Evolutionary conservation across 169 alveolate species (phyloP).

Genomic region (Sarcocystis neurona): DNA sequence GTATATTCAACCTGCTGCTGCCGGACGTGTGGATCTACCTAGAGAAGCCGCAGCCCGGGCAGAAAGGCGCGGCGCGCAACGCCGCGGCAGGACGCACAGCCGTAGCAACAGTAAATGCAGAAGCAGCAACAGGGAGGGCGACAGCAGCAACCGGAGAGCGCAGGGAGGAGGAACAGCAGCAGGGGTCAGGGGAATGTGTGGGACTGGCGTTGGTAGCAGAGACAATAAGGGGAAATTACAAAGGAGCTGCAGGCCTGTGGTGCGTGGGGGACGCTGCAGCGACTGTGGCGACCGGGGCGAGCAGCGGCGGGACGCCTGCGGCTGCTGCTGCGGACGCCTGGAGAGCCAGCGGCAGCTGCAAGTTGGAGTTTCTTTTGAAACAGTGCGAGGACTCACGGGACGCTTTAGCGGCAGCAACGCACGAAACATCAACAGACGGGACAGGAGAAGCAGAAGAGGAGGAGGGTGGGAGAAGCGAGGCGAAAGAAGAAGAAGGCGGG

Average conservation of each 20-base stretch:
- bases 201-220: constrained; percentile 91
- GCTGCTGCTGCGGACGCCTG: constrained; percentile 38
- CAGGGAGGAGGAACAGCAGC: neutral
- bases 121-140: too few relatives aligned
- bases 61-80: constrained; percentile 1
- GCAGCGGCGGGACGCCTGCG: neutral
- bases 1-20: constrained; percentile 81
- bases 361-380: constrained; percentile 29
- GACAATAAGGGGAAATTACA: constrained; percentile 70
- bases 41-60: constrained; percentile 68
- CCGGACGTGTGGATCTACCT: constrained; percentile 90
- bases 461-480: neutral
- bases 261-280: neutral
- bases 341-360: constrained; percentile 44
- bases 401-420: neutral
- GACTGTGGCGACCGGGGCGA: neutral
- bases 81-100: neutral
- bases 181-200: constrained; percentile 73
- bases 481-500: neutral
- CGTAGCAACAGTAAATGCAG: too few relatives aligned
- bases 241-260: constrained; percentile 60
- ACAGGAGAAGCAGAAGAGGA: neutral
- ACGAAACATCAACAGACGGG: neutral
- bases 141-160: neutral
- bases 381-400: too few relatives aligned